Base-by-base conservation (phyloP, 768 basidiomycete genomes). In the Pulveroboletus sp. region DNA sequence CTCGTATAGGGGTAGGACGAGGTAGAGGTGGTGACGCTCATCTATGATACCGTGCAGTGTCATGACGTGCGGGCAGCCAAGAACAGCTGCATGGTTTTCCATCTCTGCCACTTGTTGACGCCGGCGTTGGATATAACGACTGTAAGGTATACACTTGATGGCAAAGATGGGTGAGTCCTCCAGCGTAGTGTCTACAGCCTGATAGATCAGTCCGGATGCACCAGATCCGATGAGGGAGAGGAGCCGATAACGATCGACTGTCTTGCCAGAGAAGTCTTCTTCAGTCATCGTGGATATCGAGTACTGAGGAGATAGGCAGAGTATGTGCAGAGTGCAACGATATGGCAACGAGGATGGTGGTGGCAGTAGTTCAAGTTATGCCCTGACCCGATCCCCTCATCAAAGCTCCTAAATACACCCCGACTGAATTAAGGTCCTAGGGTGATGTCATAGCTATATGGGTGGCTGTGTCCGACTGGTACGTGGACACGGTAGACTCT, bases 131-230 rank as follows among this genome's bases (percentile, higher is more conserved):
- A 78, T 74, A 49, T 76, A 65, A 24, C 70, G 71, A 6, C 73
- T 71, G 55, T 77, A 77, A 57, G 75, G 73, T 31, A 89, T 71
- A 62, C 87, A 89, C 68, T 93, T 93, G 68, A 92, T 79, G 35
- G 89, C 87, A 54, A 78, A 81, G 59, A 72, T 75, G 45, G 65
- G 55, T 36, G 73, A 65, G 24, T 58, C 60, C 28, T 68, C 61
- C 44, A 71, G 71, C 30, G 65, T 62, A 28, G 68, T 61, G 60
- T 88, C 84, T 43, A 83, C 65, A 31, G 86, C 89, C 54, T 76
- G 78, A 69, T 92, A 89, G 57, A 92, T 87, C 46, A 80, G 80
- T 43, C 89, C 89, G 51, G 84, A 86, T 7, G 84, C 83, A 32
- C 91, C 89, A 41, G 79, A 70, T 38, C 89, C 90, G 37, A 93